Evolutionary conservation across 805 yeast species (phyloP), one percentile per base, ranked within the genome.

Genomic region (Tetrapisispora fleetii): DNA sequence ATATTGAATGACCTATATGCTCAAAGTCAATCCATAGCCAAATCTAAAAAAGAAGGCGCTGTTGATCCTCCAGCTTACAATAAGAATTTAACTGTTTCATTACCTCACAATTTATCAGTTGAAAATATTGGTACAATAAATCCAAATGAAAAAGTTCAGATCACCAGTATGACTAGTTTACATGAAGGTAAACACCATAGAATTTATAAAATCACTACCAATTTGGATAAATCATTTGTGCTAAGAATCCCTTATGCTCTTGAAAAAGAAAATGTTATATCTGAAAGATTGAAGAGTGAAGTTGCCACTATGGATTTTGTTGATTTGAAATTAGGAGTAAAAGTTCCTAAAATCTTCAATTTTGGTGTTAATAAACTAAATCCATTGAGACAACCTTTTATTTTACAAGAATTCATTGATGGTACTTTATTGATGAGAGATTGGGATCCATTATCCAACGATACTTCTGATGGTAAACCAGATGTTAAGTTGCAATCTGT

Each of bases 171-270:
- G 62, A 78, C 86, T 50, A 83, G 95, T 48, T 76, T 88, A 51
- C 95, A 87, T 61, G 98, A 91, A 66, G 99, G 98, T 48, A 88
- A 87, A 68, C 96, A 88, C 63, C 91, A 91, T 69, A 77, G 96
- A 62, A 72, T 91, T 51, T 91, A 90, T 68, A 80, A 83, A 62
- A 69, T 89, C 37, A 77, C 78, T 19, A 71, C 89, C 48, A 77
- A 77, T 53, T 40, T 58, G 11, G 81, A 70, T 2, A 82, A 78
- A 55, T 69, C 76, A 10, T 80, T 83, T 54, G 77, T 86, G 28
- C 73, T 93, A 65, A 79, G 99, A 65, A 77, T 93, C 47, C 99
- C 98, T 21, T 93, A 93, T 63, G 77, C 79, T 46, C 69, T 82
- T 50, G 85, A 83, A 45, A 74, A 88, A 19, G 85, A 83, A 49